Evolutionary conservation across 345 rosid genomes (phyloP).

Genomic region (Dimocarpus longan): DNA sequence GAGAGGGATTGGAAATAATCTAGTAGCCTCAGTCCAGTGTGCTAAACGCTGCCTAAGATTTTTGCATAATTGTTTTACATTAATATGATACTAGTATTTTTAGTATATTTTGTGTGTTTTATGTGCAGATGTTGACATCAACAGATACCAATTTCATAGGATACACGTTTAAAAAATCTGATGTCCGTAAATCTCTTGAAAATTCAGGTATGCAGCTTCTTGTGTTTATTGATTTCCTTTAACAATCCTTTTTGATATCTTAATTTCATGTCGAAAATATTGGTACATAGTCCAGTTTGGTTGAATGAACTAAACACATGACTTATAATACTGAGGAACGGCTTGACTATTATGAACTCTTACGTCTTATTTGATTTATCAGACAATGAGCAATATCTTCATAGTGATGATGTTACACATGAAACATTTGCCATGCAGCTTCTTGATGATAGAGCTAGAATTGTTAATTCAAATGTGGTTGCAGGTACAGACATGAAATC

Average conservation of each 20-base stretch:
- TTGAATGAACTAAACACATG: background rate
- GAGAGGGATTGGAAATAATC: too few species aligned
- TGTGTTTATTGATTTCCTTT: constrained; percentile 7
- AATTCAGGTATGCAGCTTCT: constrained; percentile 61
- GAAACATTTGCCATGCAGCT: background rate
- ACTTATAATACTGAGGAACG: background rate
- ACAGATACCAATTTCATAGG: constrained; percentile 94
- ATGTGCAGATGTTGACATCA: constrained; percentile 89
- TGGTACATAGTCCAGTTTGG: background rate
- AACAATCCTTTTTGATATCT: background rate
- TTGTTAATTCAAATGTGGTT: constrained; percentile 25
- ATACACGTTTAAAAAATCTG: constrained; percentile 90
- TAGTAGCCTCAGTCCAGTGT: too few species aligned
- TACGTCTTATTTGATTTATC: background rate
- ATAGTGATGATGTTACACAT: background rate
- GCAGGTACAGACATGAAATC: constrained; percentile 62
- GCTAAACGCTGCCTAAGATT: background rate
- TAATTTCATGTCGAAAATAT: background rate
- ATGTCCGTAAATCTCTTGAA: constrained; percentile 69
- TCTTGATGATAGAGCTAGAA: background rate
- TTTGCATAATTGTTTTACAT: constrained; percentile 8
- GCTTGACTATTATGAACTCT: background rate
- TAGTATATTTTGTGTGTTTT: constrained; percentile 19
- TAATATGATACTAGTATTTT: constrained; percentile 10
- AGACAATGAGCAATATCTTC: background rate